Evolutionary conservation across 2,329 filamentous ascomycete species (phyloP).

Genomic region (Arthrobotrys musiformis): DNA sequence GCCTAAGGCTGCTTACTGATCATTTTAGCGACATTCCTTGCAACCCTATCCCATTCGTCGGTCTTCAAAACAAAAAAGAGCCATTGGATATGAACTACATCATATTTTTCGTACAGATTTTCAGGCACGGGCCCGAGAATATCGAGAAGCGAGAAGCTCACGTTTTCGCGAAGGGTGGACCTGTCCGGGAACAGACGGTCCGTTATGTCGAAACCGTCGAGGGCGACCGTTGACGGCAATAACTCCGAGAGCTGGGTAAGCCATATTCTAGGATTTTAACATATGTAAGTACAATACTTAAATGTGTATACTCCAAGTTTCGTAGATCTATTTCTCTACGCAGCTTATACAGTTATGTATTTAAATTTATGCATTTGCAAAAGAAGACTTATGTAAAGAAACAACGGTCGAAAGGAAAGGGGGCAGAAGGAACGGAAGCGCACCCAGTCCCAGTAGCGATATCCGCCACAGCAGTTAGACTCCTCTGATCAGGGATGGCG

Average conservation of each 20-base stretch:
- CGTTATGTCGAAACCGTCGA: slow-evolving; percentile 33
- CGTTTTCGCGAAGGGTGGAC: slow-evolving; percentile 23
- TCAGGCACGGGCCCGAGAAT: slow-evolving; percentile 24
- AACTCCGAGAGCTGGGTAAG: slow-evolving; percentile 10
- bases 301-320: no score
- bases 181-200: slow-evolving; percentile 39
- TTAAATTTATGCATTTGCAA: not conserved
- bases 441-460: slow-evolving; percentile 36
- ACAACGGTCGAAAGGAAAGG: not conserved
- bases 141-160: slow-evolving; percentile 29
- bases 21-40: slow-evolving; percentile 35
- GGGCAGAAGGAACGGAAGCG: not conserved
- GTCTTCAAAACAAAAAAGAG: slow-evolving; percentile 33
- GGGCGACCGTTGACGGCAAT: slow-evolving; percentile 12
- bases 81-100: slow-evolving; percentile 35
- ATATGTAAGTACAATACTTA: not conserved
- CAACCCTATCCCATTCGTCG: slow-evolving; percentile 18
- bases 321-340: not conserved
- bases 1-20: slow-evolving; percentile 19
- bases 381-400: not conserved
- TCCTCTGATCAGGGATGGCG: slow-evolving; percentile 20
- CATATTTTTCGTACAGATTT: slow-evolving; percentile 28
- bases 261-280: slow-evolving; percentile 26
- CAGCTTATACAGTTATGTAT: not conserved
- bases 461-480: slow-evolving; percentile 17